Conservation (phyloP, 2,329 filamentous ascomycete genomes). For the Xylaria sp. region DNA sequence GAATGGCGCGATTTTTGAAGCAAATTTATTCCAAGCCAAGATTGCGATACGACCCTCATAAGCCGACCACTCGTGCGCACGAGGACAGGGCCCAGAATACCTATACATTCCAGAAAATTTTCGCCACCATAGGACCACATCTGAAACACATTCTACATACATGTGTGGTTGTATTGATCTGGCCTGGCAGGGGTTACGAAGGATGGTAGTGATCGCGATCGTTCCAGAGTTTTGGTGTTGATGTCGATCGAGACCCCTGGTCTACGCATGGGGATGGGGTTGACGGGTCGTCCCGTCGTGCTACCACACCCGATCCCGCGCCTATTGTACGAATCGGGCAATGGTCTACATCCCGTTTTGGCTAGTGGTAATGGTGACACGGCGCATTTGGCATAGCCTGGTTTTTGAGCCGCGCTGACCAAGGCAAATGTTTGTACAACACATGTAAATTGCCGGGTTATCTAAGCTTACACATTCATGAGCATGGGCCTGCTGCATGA, state of each 20-base stretch:
- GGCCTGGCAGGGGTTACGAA: not conserved
- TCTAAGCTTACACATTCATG: not conserved
- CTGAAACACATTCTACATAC: not conserved
- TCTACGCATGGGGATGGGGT: not conserved
- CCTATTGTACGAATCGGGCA: not conserved
- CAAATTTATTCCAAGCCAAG: not conserved
- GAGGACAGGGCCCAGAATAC: not conserved
- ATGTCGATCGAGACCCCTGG: constrained; percentile 1
- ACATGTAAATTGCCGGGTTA: not conserved
- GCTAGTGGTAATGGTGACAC: constrained; percentile 6
- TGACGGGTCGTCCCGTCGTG: constrained; percentile 22
- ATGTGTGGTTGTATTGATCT: constrained; percentile 8
- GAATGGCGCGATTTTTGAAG: constrained; percentile 14
- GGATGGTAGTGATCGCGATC: constrained; percentile 1
- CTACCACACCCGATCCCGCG: not conserved
- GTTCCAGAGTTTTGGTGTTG: constrained; percentile 4
- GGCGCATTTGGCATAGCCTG: not conserved
- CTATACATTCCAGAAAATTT: not conserved
- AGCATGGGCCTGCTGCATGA: not conserved
- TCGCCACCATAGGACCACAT: not conserved
- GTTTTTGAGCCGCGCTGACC: constrained; percentile 3
- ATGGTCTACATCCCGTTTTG: not conserved
- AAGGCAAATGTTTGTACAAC: not conserved
- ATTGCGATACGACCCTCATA: not conserved
- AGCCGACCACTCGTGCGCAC: too few relatives aligned